Evolutionary conservation across 1,284 basidiomycete species (phyloP).

Genomic region (Ceratobasidium papillatum): DNA sequence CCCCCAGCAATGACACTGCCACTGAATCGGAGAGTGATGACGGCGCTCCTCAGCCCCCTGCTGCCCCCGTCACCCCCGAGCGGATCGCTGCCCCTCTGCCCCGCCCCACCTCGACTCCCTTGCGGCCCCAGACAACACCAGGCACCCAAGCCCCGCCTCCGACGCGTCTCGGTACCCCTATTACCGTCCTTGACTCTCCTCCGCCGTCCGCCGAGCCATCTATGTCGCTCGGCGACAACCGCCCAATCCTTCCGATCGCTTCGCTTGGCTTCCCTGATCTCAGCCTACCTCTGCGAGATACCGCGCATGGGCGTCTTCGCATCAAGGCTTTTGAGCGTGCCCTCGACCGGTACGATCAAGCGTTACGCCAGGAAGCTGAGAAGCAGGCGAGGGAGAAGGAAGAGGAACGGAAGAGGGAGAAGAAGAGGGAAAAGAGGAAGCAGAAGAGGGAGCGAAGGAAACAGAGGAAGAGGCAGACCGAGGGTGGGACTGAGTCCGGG

Average conservation of each 20-base stretch:
- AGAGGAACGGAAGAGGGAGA: neutral
- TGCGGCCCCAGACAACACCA: neutral
- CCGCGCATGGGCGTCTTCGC: neutral
- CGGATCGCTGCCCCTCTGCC: neutral
- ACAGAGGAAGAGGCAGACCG: neutral
- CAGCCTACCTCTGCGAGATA: neutral
- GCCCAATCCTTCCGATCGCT: neutral
- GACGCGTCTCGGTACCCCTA: neutral
- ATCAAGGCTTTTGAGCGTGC: neutral
- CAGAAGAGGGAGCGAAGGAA: neutral
- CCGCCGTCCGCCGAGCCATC: neutral
- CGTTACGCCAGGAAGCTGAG: neutral
- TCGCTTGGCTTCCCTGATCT: neutral
- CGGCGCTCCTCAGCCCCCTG: neutral
- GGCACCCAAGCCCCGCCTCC: neutral
- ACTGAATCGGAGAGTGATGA: conserved; percentile 1
- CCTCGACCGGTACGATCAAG: neutral
- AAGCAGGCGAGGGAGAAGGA: neutral
- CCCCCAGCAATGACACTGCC: neutral
- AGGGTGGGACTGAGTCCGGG: too few species aligned
- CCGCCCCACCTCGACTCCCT: neutral
- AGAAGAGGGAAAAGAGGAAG: too few species aligned
- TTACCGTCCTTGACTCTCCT: neutral
- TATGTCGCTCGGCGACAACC: neutral
- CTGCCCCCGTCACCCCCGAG: neutral